These are phyloP conservation scores for Fusarium papillatum DNA, from an alignment of 2,329 filamentous ascomycete species.

Conservation along the genomic window DNA sequence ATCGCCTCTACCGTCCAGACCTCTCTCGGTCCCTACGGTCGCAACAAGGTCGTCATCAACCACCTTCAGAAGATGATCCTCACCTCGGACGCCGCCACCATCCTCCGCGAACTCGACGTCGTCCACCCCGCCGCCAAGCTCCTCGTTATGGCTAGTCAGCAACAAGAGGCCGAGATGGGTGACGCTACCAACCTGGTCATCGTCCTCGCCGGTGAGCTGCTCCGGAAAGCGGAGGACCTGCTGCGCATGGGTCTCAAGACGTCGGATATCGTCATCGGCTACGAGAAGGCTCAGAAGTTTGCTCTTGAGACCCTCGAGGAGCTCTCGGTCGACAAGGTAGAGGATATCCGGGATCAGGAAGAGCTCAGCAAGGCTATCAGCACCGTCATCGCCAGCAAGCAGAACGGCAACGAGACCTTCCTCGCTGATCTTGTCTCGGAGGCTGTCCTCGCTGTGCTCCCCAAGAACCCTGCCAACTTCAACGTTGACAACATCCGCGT, in stretches of 20 bases:
- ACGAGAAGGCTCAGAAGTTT: constrained; percentile 93
- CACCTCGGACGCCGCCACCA: constrained; percentile 97
- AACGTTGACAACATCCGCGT: constrained; percentile 99
- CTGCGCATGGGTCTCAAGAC: constrained; percentile 97
- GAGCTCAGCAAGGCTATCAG: constrained; percentile 96
- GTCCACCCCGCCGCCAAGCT: constrained; percentile 98
- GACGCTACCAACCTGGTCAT: constrained; percentile 99
- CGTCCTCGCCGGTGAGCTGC: constrained; percentile 91
- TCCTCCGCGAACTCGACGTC: constrained; percentile 96
- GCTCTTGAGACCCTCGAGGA: constrained; percentile 89
- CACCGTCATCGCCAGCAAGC: constrained; percentile 97
- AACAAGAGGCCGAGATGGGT: constrained; percentile 99
- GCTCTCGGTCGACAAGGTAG: constrained; percentile 90
- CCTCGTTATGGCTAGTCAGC: constrained; percentile 98
- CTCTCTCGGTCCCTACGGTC: constrained; percentile 95
- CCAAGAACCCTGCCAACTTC: constrained; percentile 96
- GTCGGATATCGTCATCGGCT: constrained; percentile 96
- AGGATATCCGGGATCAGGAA: constrained; percentile 82
- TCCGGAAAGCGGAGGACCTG: constrained; percentile 97
- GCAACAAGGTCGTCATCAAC: constrained; percentile 99
- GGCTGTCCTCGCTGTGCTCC: constrained; percentile 86
- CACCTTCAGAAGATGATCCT: constrained; percentile 99
- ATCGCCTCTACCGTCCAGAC: constrained; percentile 98
- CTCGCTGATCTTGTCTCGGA: constrained; percentile 91
- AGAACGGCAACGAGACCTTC: constrained; percentile 92